A percentile compares a stretch with the other conserved stretches of the same genome.
Evolutionary conservation across 164 flowering plant species (phyloP).

Genomic region (Piper betle): DNA sequence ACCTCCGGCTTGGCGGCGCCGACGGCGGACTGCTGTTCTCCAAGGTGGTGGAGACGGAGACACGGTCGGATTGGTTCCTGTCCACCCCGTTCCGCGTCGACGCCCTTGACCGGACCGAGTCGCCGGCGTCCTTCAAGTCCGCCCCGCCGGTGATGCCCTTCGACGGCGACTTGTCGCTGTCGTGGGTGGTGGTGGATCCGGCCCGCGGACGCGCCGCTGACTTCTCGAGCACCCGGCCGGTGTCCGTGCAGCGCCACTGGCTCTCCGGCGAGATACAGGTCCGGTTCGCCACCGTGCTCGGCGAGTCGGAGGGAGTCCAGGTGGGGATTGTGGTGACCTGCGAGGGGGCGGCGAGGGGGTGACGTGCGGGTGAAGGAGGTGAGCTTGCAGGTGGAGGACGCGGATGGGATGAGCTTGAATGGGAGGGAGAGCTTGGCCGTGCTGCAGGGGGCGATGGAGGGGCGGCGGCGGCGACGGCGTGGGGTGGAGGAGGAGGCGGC

Average conservation of each 20-base stretch:
- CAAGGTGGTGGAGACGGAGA: constrained; percentile 27
- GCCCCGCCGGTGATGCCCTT: constrained; percentile 11
- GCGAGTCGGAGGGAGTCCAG: constrained; percentile 15
- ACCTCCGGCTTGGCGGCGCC: constrained; percentile 35
- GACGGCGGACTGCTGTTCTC: constrained; percentile 29
- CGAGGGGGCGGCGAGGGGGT: constrained; percentile 23
- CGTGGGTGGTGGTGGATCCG: constrained; percentile 35
- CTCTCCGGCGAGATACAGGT: constrained; percentile 21
- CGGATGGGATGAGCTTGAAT: constrained; percentile 45
- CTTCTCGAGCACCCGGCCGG: constrained; percentile 40
- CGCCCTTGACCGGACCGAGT: constrained; percentile 40
- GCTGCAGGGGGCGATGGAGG: constrained; percentile 22
- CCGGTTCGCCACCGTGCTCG: background rate
- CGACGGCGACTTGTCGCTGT: constrained; percentile 23
- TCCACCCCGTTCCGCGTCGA: constrained; percentile 48
- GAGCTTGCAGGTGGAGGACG: constrained; percentile 54
- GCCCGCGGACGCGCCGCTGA: constrained; percentile 30
- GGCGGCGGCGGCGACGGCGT: constrained; percentile 7
- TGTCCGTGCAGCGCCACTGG: constrained; percentile 32
- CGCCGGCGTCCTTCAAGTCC: constrained; percentile 18
- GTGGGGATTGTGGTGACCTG: constrained; percentile 31
- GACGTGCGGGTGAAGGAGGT: constrained; percentile 50
- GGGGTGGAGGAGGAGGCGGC: constrained; percentile 11
- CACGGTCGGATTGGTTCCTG: constrained; percentile 37
- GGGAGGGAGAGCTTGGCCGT: constrained; percentile 49